These are phyloP conservation scores for Fistulifera pelliculosa DNA, from an alignment of 108 stramenopile genomes.

Conservation along the genomic window DNA sequence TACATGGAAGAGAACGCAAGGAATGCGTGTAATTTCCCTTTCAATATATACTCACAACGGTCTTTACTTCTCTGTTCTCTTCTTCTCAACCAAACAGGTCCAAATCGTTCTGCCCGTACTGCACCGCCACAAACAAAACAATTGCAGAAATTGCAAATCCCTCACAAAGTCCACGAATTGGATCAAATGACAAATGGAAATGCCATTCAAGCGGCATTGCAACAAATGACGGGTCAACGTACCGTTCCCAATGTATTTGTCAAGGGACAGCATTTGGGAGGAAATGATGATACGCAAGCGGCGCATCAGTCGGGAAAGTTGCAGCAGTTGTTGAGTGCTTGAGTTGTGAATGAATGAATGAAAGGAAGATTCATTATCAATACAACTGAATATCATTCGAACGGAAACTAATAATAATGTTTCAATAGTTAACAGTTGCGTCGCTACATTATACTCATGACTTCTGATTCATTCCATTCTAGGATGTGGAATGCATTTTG, in stretches of 20 bases:
- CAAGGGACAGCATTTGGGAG: conserved; percentile 60
- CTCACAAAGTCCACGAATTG: conserved; percentile 37
- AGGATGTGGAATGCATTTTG: too few species aligned
- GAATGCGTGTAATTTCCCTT: too few species aligned
- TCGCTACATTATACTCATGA: too few species aligned
- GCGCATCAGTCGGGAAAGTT: conserved; percentile 30
- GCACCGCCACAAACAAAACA: conserved; percentile 54
- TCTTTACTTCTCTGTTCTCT: neutral
- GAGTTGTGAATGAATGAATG: too few species aligned
- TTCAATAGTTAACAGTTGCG: too few species aligned
- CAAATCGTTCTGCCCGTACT: conserved; percentile 68
- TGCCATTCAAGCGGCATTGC: conserved; percentile 32
- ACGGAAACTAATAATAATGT: too few species aligned
- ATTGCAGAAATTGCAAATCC: conserved; percentile 34
- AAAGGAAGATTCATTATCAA: too few species aligned
- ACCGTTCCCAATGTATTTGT: conserved; percentile 69
- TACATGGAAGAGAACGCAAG: too few species aligned
- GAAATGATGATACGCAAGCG: conserved; percentile 54
- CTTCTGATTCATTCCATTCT: too few species aligned
- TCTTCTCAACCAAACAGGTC: too few species aligned
- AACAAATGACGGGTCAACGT: conserved; percentile 35
- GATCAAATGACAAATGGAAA: conserved; percentile 54
- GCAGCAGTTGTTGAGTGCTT: conserved; percentile 4
- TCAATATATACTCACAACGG: too few species aligned
- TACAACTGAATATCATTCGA: too few species aligned